Conservation (phyloP, 495 filamentous ascomycete species). For the Cetradonia linearis region DNA sequence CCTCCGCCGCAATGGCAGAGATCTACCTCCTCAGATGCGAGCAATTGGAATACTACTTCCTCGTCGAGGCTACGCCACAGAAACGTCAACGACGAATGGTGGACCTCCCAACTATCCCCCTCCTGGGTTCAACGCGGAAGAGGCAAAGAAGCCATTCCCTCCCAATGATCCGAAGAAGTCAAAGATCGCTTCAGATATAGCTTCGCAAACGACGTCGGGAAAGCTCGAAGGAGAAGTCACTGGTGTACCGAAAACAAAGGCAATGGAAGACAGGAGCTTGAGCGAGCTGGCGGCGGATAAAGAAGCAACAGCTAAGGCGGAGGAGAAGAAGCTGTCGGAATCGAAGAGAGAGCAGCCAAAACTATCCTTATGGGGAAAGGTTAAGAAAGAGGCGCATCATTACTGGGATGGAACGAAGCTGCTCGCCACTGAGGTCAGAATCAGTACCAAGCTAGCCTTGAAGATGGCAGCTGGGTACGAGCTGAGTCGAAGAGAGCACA, state of each 20-base stretch:
- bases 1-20: conserved; percentile 47
- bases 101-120: conserved; percentile 57
- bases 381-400: conserved; percentile 84
- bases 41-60: conserved; percentile 59
- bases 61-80: conserved; percentile 57
- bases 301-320: conserved; percentile 31
- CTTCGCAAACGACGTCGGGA: conserved; percentile 23
- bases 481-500: conserved; percentile 81
- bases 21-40: conserved; percentile 49
- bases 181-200: conserved; percentile 30
- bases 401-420: conserved; percentile 99
- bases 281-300: conserved; percentile 40
- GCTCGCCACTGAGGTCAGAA: conserved; percentile 81
- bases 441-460: conserved; percentile 78
- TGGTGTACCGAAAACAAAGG: conserved; percentile 35
- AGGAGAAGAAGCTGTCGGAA: conserved; percentile 44
- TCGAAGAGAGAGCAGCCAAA: conserved; percentile 77
- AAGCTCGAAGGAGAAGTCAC: conserved; percentile 30
- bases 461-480: conserved; percentile 99
- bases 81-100: conserved; percentile 52
- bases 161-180: conserved; percentile 32
- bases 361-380: conserved; percentile 76
- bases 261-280: conserved; percentile 36
- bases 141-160: conserved; percentile 78
- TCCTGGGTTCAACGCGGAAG: conserved; percentile 83